Base-by-base conservation (phyloP, 352 stramenopile genomes). In the Pythium myriotylum region DNA sequence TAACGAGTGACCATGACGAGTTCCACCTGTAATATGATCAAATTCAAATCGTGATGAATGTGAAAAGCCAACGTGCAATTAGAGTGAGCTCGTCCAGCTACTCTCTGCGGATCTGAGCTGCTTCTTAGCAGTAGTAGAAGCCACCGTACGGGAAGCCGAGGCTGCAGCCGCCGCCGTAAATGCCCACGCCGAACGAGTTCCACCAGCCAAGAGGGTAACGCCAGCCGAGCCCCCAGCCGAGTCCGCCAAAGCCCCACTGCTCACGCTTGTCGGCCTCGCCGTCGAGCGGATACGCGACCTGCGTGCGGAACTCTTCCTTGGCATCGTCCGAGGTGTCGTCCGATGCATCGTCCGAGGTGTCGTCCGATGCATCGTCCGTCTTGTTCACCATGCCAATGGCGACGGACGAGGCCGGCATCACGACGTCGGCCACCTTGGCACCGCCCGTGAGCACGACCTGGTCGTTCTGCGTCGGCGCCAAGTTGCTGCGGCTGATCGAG, bases 41-140 rank as follows among this genome's bases (percentile, higher is more conserved):
- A 35, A 35, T 35, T 5, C 29, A 10, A 35, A 10, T 35, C n/a
- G n/a, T n/a, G n/a, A n/a, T n/a, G n/a, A n/a, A n/a, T n/a, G n/a
- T n/a, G n/a, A n/a, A n/a, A 35, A 35, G 29, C 10, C 29, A 10
- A 35, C 29, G 29, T 35, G 29, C 29, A 35, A 10, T 35, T 10
- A 10, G 5, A 10, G 29, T 10, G 29, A 35, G 29, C 29, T n/a
- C n/a, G n/a, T n/a, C n/a, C n/a, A n/a, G n/a, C n/a, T n/a, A 10
- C 10, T 35, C 29, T 35, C 29, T 5, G 5, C 29, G 29, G 10
- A 10, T 10, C 29, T 5, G 10, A 5, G 5, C 5, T 10, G 29
- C 37, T 16, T 0, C 45, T 51, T 63, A 68, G 46, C 61, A 68
- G 61, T 64, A 68, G 51, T 49, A 68, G 20, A 68, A 63, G 27